Base-by-base conservation (phyloP, 768 basidiomycete species). In the Leccinellum albellum region DNA sequence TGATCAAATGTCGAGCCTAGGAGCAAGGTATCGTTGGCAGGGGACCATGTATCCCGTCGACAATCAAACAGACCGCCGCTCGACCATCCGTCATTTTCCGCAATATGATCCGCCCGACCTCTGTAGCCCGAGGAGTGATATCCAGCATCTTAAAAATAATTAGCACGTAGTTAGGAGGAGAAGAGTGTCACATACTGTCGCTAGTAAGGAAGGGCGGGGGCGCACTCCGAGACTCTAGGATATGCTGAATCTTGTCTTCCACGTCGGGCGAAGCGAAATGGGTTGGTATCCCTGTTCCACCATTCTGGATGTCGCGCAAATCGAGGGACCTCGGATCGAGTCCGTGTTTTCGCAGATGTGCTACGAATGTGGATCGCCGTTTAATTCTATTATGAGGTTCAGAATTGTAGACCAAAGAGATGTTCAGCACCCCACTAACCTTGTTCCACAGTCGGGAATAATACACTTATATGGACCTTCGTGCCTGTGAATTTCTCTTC, bases 281-380 rank as follows among this genome's bases (percentile, higher is more conserved):
- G 10, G 44, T 63, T 31, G 75, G 56, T 28, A 37, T 23, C 28
- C 20, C 42, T 15, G 32, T 26, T 48, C 26, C 45, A n/a, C 13
- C 31, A 29, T 46, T 61, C 50, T 56, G 68, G 47, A 75, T 70
- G 26, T 60, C 55, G 20, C 51, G 33, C 31, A 70, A 28, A 44
- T 66, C 65, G 26, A 70, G 32, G 15, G 45, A 42, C 8, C 7
- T 28, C 12, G 69, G 59, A 57, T 77, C 65, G 55, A 73, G 50
- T 17, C 67, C 69, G 58, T 88, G 86, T 66, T 79, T 81, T 55
- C 64, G 70, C 50, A 88, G 66, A 69, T 89, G 87, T 3, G 68
- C 66, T 24, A 72, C 71, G 58, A 86, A 88, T 23, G 81, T 77
- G 29, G 82, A 81, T 26, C 78, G 78, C 51, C 87, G 84, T 66